phyloP scores from a whole-genome alignment of 306 rosid genomes.

The Pyrus communis region DNA sequence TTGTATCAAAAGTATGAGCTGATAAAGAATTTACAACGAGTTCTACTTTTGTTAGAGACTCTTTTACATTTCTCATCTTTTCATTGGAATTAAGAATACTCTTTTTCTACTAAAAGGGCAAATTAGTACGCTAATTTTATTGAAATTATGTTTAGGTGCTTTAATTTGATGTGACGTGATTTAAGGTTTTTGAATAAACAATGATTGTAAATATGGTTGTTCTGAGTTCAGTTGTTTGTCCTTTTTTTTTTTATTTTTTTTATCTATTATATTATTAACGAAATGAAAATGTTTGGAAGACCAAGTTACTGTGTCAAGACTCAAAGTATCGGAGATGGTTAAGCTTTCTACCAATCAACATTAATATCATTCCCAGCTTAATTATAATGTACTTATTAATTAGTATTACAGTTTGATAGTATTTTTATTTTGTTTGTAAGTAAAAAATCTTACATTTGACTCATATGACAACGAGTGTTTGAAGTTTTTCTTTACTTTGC shows the following conservation, averaged over 20 bases:
- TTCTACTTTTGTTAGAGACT: rapidly evolving
- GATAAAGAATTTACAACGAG: rapidly evolving
- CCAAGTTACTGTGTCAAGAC: not conserved
- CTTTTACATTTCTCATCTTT: no score
- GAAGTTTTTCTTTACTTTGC: not conserved
- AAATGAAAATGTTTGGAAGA: no score
- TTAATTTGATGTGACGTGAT: not conserved
- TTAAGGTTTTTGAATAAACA: not conserved
- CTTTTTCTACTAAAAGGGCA: no score
- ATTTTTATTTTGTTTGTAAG: no score
- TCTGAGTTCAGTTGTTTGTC: not conserved
- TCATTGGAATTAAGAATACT: not conserved
- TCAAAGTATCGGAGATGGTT: no score
- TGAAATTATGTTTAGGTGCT: not conserved
- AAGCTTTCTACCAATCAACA: no score
- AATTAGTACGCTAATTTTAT: not conserved
- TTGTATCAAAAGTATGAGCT: rapidly evolving
- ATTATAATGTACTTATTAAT: no score
- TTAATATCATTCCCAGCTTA: no score
- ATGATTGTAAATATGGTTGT: not conserved
- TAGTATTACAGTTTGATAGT: rapidly evolving
- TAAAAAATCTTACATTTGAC: rapidly evolving
- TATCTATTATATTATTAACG: not conserved
- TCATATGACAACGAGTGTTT: not conserved
- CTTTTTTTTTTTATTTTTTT: not conserved